phyloP scores from a whole-genome alignment of 1,139 yeast species.

The Protomyces gravidus region DNA sequence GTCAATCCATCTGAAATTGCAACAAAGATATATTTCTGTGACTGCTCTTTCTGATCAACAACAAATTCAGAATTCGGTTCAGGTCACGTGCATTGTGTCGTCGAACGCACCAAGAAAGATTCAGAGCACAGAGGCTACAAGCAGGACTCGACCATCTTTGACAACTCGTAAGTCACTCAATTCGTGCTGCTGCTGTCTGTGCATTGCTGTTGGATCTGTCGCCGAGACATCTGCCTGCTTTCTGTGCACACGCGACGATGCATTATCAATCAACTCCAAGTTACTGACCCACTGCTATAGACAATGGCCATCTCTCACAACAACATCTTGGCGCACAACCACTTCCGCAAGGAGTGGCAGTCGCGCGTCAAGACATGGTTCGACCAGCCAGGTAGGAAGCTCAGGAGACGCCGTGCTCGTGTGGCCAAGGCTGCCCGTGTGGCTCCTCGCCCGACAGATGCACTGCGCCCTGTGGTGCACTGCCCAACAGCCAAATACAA shows the following conservation, averaged over 20 bases:
- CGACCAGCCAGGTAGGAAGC: slow-evolving; percentile 99
- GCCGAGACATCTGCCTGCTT: too few species aligned
- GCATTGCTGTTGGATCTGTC: too few species aligned
- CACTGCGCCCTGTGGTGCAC: slow-evolving; percentile 96
- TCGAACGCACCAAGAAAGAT: neutral
- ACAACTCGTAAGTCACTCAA: neutral
- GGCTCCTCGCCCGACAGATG: slow-evolving; percentile 97
- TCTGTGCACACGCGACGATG: too few species aligned
- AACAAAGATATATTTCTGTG: neutral
- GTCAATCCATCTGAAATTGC: too few species aligned
- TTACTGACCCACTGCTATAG: neutral
- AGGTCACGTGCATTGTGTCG: neutral
- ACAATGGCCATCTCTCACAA: slow-evolving; percentile 40
- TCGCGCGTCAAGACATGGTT: slow-evolving; percentile 98
- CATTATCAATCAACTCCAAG: too few species aligned
- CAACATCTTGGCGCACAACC: slow-evolving; percentile 53
- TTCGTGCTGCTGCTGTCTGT: neutral
- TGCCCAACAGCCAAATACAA: slow-evolving; percentile 98
- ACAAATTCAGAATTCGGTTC: neutral
- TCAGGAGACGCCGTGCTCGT: slow-evolving; percentile 91
- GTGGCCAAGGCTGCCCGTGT: slow-evolving; percentile 87
- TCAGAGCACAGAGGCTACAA: neutral
- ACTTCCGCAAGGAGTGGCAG: slow-evolving; percentile 99
- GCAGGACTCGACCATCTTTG: neutral
- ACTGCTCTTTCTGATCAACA: neutral